These are phyloP conservation scores for Quercus lobata DNA, from an alignment of 331 rosid genomes.

Conservation along the genomic window DNA sequence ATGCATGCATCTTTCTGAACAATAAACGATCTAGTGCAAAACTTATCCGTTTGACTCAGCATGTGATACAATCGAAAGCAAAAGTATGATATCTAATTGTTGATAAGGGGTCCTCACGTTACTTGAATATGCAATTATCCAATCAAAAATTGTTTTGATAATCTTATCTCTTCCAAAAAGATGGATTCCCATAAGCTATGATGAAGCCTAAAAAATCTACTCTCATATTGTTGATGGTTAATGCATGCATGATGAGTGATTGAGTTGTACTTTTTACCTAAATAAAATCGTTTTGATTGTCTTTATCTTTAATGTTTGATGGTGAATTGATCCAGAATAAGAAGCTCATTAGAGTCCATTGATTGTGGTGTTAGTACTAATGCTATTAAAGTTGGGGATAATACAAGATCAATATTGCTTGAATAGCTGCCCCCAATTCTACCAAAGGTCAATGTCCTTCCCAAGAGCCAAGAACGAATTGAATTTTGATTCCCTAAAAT, in stretches of 20 bases:
- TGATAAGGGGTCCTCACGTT: slow-evolving; percentile 26
- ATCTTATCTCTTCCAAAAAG: slow-evolving; percentile 34
- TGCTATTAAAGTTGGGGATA: not conserved
- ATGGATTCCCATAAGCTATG: slow-evolving; percentile 19
- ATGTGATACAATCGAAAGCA: slow-evolving; percentile 10
- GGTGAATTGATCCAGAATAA: not conserved
- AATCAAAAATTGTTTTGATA: slow-evolving; percentile 32
- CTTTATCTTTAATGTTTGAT: slow-evolving; percentile 9
- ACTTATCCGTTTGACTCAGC: slow-evolving; percentile 46
- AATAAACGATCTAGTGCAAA: slow-evolving; percentile 17
- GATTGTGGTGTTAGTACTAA: not conserved
- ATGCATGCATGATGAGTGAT: slow-evolving; percentile 20
- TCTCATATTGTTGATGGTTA: slow-evolving; percentile 12
- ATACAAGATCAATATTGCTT: not conserved
- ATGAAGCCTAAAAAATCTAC: not conserved
- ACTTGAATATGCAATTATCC: slow-evolving; percentile 41
- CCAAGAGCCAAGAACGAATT: not conserved
- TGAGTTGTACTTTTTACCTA: slow-evolving; percentile 4
- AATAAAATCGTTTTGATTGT: not conserved
- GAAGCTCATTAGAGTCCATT: not conserved
- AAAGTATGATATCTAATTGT: slow-evolving; percentile 20
- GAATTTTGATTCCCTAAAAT: not conserved
- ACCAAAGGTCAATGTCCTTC: not conserved
- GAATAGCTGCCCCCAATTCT: not conserved
- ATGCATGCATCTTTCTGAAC: slow-evolving; percentile 1